Evolutionary conservation across 169 alveolate species (phyloP).

Genomic region (Cryptosporidium ubiquitum): DNA sequence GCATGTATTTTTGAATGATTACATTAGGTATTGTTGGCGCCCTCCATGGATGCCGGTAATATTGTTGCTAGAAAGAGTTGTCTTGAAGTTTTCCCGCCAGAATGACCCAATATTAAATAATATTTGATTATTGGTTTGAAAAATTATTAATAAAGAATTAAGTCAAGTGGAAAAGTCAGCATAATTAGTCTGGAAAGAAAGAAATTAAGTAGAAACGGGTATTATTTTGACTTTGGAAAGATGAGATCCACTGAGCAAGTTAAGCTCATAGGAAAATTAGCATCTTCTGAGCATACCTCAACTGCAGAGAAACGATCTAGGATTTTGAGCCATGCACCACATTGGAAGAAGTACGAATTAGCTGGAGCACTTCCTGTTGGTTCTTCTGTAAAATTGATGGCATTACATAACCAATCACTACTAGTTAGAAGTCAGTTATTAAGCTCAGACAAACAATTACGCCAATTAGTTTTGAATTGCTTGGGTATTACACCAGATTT

Average conservation of each 20-base stretch:
- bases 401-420: constrained; percentile 59
- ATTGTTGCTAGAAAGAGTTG: constrained; percentile 1
- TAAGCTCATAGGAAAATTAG: constrained; percentile 71
- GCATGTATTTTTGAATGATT: background rate
- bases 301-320: constrained; percentile 72
- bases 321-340: constrained; percentile 66
- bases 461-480: constrained; percentile 65
- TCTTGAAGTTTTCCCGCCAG: constrained; percentile 65
- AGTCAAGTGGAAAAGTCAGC: background rate
- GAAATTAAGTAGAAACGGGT: constrained; percentile 23
- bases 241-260: constrained; percentile 74
- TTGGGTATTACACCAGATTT: constrained; percentile 67
- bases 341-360: constrained; percentile 68
- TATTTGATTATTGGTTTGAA: background rate
- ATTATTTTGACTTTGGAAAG: constrained; percentile 22
- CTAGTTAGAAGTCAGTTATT: constrained; percentile 63
- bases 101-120: background rate
- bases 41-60: background rate
- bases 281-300: constrained; percentile 70
- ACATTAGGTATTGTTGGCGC: constrained; percentile 1
- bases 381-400: constrained; percentile 60
- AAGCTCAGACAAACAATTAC: constrained; percentile 54
- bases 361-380: constrained; percentile 74
- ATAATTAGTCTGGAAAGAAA: constrained; percentile 28
- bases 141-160: background rate